A percentile compares a stretch with the other conserved stretches of the same genome.
These are phyloP conservation scores for Rhizopus delemar DNA, from an alignment of 371 early-diverging fungal genomes.

Conservation along the genomic window DNA sequence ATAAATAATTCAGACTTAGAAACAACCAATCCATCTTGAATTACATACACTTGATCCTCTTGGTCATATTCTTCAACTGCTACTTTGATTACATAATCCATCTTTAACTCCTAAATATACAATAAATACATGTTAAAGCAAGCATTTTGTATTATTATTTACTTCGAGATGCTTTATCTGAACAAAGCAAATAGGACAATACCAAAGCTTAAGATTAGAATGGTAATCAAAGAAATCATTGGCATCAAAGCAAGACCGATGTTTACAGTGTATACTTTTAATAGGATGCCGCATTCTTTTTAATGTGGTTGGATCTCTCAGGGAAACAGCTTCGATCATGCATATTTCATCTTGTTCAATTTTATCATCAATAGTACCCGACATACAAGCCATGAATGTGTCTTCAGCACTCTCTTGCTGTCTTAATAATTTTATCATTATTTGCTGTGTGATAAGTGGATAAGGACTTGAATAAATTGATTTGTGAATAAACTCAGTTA, in stretches of 20 bases:
- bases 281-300: conserved; percentile 23
- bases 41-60: conserved; percentile 12
- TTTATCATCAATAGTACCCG: conserved; percentile 11
- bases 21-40: conserved; percentile 1
- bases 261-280: conserved; percentile 20
- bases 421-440: conserved; percentile 15
- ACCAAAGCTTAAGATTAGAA: conserved; percentile 20
- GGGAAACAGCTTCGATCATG: background rate
- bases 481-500: conserved; percentile 22
- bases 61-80: conserved; percentile 13
- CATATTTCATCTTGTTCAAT: conserved; percentile 1
- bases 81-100: conserved; percentile 18
- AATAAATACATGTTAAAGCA: background rate
- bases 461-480: conserved; percentile 16
- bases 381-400: conserved; percentile 13
- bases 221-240: conserved; percentile 18
- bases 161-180: conserved; percentile 30
- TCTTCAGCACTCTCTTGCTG: conserved; percentile 15
- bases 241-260: conserved; percentile 26
- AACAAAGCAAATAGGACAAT: conserved; percentile 28
- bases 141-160: conserved; percentile 6
- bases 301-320: conserved; percentile 10
- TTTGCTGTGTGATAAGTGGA: conserved; percentile 19
- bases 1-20: background rate
- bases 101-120: conserved; percentile 16